These are phyloP conservation scores for Metrosideros polymorpha DNA, from an alignment of 441 rosid species.

Conservation along the genomic window DNA sequence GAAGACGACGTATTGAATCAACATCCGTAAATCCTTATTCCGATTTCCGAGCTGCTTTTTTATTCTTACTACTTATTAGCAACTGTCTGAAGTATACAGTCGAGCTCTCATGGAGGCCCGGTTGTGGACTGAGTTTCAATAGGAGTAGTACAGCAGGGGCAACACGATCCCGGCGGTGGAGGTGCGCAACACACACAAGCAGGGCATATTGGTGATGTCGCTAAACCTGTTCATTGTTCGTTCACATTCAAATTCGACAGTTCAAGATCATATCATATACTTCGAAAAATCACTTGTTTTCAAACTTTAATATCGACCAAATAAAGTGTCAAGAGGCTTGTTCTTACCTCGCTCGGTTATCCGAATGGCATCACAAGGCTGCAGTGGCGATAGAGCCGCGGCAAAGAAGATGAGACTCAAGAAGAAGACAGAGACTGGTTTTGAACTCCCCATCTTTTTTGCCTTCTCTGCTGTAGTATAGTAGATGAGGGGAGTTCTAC, in stretches of 20 bases:
- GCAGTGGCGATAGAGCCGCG: not conserved
- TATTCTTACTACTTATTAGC: not conserved
- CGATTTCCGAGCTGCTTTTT: not conserved
- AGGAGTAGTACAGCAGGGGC: slow-evolving; percentile 13
- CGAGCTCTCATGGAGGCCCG: not conserved
- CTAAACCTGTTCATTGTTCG: not conserved
- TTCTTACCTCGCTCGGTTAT: slow-evolving; percentile 1
- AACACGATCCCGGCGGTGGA: slow-evolving; percentile 14
- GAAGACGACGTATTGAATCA: not conserved
- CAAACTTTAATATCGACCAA: not conserved
- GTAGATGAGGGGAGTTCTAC: not conserved
- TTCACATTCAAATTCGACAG: not conserved
- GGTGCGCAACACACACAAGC: slow-evolving; percentile 18
- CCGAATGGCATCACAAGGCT: not conserved
- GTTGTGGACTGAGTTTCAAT: not conserved
- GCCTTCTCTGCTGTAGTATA: not conserved
- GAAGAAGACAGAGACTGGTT: not conserved
- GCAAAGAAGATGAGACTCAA: not conserved
- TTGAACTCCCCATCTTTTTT: not conserved
- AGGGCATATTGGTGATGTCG: not conserved
- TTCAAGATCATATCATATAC: not conserved
- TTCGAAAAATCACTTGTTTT: not conserved
- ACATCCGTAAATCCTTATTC: not conserved
- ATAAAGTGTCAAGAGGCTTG: not conserved
- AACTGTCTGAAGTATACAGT: not conserved